phyloP scores from a whole-genome alignment of 441 rosid genomes.

The Eruca vesicaria region DNA sequence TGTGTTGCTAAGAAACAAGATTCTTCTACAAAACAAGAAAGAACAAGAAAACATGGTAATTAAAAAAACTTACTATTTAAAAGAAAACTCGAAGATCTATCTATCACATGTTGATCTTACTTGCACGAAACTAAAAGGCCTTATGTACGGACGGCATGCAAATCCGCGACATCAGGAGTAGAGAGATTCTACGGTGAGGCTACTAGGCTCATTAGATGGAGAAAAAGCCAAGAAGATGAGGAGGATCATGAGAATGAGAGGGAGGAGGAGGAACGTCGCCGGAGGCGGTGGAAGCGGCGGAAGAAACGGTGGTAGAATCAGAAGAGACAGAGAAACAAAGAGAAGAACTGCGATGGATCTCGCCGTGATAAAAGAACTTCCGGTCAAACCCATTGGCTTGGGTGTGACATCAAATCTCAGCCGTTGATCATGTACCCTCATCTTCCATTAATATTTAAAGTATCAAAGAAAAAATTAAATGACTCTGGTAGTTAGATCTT shows the following conservation, averaged over 20 bases:
- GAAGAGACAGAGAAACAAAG: constrained; percentile 25
- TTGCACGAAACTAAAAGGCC: constrained; percentile 24
- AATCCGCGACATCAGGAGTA: constrained; percentile 18
- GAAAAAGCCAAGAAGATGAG: constrained; percentile 35
- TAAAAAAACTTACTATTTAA: not conserved
- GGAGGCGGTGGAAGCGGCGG: constrained; percentile 42
- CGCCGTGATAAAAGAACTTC: constrained; percentile 28
- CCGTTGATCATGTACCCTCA: constrained; percentile 27
- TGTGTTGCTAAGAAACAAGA: not conserved
- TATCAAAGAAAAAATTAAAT: not conserved
- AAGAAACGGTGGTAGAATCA: constrained; percentile 34
- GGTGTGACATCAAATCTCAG: constrained; percentile 31
- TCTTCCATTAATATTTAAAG: constrained; percentile 15
- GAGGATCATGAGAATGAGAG: constrained; percentile 33
- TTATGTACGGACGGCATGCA: constrained; percentile 7
- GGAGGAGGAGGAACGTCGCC: constrained; percentile 30
- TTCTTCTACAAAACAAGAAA: constrained; percentile 2
- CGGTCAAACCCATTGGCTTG: constrained; percentile 30
- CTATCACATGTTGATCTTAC: constrained; percentile 10
- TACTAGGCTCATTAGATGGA: constrained; percentile 32
- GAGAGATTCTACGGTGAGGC: constrained; percentile 28
- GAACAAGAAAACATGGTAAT: not conserved
- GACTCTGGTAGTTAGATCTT: not conserved
- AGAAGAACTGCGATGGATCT: constrained; percentile 33
- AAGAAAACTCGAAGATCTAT: constrained; percentile 18